These are phyloP conservation scores for Knoxia roxburghii DNA, from an alignment of 257 asterid species.

Conservation along the genomic window DNA sequence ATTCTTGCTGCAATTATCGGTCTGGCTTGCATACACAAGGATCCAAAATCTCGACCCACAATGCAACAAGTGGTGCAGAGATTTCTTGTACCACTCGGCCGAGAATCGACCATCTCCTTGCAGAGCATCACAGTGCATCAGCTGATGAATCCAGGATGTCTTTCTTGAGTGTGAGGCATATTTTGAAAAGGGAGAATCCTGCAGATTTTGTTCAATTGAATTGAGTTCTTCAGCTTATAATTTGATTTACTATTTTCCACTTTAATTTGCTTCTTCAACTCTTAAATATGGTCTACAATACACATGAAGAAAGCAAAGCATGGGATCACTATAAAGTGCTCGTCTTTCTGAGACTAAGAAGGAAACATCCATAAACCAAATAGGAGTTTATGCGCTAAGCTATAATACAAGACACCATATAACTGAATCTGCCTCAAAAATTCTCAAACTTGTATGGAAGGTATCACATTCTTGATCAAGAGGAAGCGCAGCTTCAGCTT, in stretches of 20 bases:
- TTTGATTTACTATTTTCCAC: too few species aligned
- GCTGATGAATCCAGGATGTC: neutral
- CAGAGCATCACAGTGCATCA: neutral
- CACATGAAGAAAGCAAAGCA: too few species aligned
- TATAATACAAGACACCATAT: neutral
- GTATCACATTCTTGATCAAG: neutral
- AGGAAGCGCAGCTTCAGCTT: neutral
- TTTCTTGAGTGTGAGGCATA: too few species aligned
- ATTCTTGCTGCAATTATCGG: neutral
- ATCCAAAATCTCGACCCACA: constrained; percentile 11
- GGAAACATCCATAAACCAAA: neutral
- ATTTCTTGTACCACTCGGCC: neutral
- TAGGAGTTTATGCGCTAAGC: too few species aligned
- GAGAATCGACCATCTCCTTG: neutral
- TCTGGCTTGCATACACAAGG: neutral
- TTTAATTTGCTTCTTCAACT: too few species aligned
- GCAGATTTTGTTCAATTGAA: too few species aligned
- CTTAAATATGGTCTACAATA: too few species aligned
- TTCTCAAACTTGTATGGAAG: neutral
- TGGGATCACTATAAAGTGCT: neutral
- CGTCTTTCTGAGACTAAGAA: neutral
- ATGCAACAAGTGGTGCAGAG: neutral
- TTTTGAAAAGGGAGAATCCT: too few species aligned
- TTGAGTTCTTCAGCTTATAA: too few species aligned
- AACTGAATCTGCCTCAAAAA: neutral